Evolutionary conservation across 2,329 filamentous ascomycete species (phyloP).

Genomic region (Talaromyces amestolkiae): DNA sequence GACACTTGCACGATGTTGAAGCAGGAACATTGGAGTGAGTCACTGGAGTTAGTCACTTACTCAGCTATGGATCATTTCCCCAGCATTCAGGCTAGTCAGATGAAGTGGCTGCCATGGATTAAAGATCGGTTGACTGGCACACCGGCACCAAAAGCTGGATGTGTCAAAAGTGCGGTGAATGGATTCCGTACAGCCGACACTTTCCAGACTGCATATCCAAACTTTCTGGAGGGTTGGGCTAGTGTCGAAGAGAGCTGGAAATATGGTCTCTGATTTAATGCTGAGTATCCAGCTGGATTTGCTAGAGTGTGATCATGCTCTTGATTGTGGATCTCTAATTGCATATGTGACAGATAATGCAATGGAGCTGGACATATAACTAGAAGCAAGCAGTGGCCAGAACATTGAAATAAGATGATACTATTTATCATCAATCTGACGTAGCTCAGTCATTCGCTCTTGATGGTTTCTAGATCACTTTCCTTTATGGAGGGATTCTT

Average conservation of each 20-base stretch:
- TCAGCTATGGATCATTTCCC: constrained; percentile 16
- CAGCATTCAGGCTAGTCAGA: constrained; percentile 16
- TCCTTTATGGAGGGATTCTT: not conserved
- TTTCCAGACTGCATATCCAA: constrained; percentile 4
- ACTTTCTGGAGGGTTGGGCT: constrained; percentile 15
- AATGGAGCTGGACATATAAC: not conserved
- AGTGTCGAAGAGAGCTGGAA: constrained; percentile 13
- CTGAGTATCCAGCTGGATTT: not conserved
- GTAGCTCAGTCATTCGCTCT: not conserved
- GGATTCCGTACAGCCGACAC: constrained; percentile 12
- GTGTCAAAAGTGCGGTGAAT: constrained; percentile 9
- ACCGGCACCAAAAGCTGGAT: constrained; percentile 1
- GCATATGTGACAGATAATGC: not conserved
- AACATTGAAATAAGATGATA: not conserved
- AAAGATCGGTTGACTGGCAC: constrained; percentile 7
- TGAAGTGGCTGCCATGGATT: constrained; percentile 16
- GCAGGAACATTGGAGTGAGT: constrained; percentile 11
- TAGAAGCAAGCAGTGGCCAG: not conserved
- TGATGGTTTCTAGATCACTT: not conserved
- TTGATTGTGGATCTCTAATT: not conserved
- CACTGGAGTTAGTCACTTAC: constrained; percentile 7
- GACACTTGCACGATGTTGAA: constrained; percentile 16
- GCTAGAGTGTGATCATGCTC: too few species aligned
- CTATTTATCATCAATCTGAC: not conserved
- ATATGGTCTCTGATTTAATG: not conserved